phyloP scores from a whole-genome alignment of 192 early-diverging fungal genomes.

The Dissophora globulifera region DNA sequence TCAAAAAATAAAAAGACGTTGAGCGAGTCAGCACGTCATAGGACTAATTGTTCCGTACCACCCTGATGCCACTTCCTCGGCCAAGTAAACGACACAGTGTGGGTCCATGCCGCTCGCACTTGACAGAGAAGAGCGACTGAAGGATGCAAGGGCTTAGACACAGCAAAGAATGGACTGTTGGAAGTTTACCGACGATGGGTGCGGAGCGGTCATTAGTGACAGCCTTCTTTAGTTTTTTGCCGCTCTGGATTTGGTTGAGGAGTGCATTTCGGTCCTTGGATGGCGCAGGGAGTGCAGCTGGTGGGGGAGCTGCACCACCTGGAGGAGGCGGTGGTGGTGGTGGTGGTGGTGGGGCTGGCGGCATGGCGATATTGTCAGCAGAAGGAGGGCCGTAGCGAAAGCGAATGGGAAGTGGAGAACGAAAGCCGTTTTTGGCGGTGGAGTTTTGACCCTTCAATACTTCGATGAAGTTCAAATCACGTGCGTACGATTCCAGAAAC shows the following conservation, averaged over 20 bases:
- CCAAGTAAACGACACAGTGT: no score
- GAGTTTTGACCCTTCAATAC: no score
- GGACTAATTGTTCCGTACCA: background rate
- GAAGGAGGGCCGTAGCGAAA: background rate
- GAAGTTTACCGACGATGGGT: slow-evolving; percentile 59
- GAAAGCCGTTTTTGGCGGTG: no score
- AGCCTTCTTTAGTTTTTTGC: slow-evolving; percentile 72
- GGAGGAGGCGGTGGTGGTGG: slow-evolving; percentile 56
- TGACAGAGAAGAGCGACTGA: no score
- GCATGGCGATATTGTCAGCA: slow-evolving; percentile 13
- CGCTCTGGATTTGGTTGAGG: slow-evolving; percentile 78
- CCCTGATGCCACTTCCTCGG: no score
- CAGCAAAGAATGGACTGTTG: background rate
- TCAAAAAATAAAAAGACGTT: slow-evolving; percentile 5
- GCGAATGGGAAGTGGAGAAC: no score
- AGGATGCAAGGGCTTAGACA: background rate
- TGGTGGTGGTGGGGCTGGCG: slow-evolving; percentile 58
- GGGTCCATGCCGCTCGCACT: no score
- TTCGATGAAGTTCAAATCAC: no score
- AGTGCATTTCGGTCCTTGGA: slow-evolving; percentile 64
- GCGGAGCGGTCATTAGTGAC: slow-evolving; percentile 79
- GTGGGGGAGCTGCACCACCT: slow-evolving; percentile 33
- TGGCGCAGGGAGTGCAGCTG: slow-evolving; percentile 16
- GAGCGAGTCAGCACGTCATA: slow-evolving; percentile 9
- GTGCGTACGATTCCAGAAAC: no score